Evolutionary conservation across 2,329 filamentous ascomycete species (phyloP).

Genomic region (Beauveria asiatica): DNA sequence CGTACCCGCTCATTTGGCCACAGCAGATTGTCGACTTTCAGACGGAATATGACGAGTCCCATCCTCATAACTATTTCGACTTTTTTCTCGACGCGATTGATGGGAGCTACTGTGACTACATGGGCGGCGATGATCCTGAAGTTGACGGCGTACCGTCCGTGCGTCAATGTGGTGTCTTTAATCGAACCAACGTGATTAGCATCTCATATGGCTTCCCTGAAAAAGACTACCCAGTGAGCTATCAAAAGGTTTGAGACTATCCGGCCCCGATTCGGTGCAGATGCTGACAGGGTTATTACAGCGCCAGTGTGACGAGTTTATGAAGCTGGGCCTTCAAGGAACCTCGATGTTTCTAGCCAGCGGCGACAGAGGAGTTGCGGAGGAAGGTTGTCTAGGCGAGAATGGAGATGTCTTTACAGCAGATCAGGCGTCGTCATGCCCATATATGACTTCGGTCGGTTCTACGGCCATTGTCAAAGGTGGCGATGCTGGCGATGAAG

Average conservation of each 20-base stretch:
- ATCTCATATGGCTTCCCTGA: conserved; percentile 41
- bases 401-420: conserved; percentile 20
- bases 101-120: conserved; percentile 39
- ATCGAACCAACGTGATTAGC: conserved; percentile 24
- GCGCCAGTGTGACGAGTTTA: conserved; percentile 33
- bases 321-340: conserved; percentile 37
- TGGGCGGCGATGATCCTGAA: conserved; percentile 37
- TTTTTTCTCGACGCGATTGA: conserved; percentile 42
- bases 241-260: conserved; percentile 23
- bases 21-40: conserved; percentile 35
- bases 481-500: conserved; percentile 34
- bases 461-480: conserved; percentile 36
- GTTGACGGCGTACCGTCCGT: conserved; percentile 37
- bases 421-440: conserved; percentile 31
- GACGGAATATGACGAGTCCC: conserved; percentile 15
- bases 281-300: conserved; percentile 13
- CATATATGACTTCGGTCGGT: conserved; percentile 40
- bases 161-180: conserved; percentile 21
- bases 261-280: not conserved
- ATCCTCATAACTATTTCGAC: not conserved
- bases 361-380: conserved; percentile 31
- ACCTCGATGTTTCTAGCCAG: conserved; percentile 32
- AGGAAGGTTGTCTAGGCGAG: conserved; percentile 14
- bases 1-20: conserved; percentile 42
- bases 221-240: conserved; percentile 34